These are phyloP conservation scores for Cynara cardunculus DNA, from an alignment of 129 eudicot genomes.

Conservation along the genomic window DNA sequence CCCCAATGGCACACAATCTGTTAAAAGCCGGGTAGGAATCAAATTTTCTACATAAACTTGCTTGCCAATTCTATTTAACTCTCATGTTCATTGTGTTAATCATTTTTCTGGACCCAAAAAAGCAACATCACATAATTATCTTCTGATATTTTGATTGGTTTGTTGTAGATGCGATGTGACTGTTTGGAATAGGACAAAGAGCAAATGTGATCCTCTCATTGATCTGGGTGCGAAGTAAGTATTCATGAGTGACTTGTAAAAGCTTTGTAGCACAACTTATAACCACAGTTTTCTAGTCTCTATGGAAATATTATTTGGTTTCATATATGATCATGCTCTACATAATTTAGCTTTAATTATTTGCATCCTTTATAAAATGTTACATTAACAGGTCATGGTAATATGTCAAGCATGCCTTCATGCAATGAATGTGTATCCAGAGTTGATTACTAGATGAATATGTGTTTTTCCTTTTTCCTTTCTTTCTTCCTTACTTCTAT, in stretches of 20 bases:
- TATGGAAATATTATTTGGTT: background rate
- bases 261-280: background rate
- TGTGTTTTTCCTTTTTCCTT: background rate
- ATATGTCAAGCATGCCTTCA: background rate
- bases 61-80: background rate
- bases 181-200: conserved; percentile 97
- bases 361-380: background rate
- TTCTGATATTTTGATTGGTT: conserved; percentile 6
- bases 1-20: conserved; percentile 94
- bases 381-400: background rate
- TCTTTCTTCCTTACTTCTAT: background rate
- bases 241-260: background rate
- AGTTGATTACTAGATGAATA: too few species aligned
- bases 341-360: background rate
- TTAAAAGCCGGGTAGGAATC: conserved; percentile 76
- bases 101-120: background rate
- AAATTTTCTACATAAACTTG: conserved; percentile 4
- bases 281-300: background rate
- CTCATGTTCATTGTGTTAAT: background rate
- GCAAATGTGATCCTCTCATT: conserved; percentile 93
- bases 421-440: background rate
- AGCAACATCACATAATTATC: background rate
- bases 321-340: background rate
- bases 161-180: conserved; percentile 87
- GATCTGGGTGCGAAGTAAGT: conserved; percentile 94